Evolutionary conservation across 495 filamentous ascomycete genomes (phyloP).

Genomic region (Trichodelitschia bisporula): DNA sequence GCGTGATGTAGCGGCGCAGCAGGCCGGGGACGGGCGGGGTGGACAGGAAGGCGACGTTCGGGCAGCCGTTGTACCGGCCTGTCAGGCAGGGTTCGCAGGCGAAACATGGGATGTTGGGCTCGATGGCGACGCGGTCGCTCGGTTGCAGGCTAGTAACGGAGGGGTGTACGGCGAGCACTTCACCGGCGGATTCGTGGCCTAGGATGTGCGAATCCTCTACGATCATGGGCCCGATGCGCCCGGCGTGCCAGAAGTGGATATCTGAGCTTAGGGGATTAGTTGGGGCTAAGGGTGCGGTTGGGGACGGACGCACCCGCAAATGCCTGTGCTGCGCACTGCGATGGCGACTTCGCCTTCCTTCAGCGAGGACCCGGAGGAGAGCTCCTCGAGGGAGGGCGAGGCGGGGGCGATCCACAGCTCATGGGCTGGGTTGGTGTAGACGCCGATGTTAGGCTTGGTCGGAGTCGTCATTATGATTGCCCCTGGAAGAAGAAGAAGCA

Average conservation of each 20-base stretch:
- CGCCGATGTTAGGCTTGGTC: slow-evolving; percentile 67
- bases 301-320: slow-evolving; percentile 43
- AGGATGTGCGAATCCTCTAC: slow-evolving; percentile 70
- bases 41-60: slow-evolving; percentile 58
- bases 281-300: not conserved
- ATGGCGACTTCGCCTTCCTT: slow-evolving; percentile 64
- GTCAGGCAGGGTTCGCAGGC: slow-evolving; percentile 74
- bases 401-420: slow-evolving; percentile 75
- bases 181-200: slow-evolving; percentile 77
- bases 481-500: too few relatives aligned
- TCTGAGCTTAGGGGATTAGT: slow-evolving; percentile 54
- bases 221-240: slow-evolving; percentile 86
- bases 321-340: slow-evolving; percentile 71
- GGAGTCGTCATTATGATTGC: slow-evolving; percentile 8
- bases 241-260: slow-evolving; percentile 88
- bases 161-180: slow-evolving; percentile 57
- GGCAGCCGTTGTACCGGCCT: slow-evolving; percentile 82
- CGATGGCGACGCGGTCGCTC: slow-evolving; percentile 74
- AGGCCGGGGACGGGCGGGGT: slow-evolving; percentile 79
- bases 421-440: slow-evolving; percentile 81
- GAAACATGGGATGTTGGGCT: slow-evolving; percentile 77
- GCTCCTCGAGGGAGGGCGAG: slow-evolving; percentile 45
- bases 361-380: slow-evolving; percentile 42
- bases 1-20: slow-evolving; percentile 75
- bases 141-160: slow-evolving; percentile 48